These are phyloP conservation scores for Acorus gramineus DNA, from an alignment of 106 monocot genomes.

Conservation along the genomic window DNA sequence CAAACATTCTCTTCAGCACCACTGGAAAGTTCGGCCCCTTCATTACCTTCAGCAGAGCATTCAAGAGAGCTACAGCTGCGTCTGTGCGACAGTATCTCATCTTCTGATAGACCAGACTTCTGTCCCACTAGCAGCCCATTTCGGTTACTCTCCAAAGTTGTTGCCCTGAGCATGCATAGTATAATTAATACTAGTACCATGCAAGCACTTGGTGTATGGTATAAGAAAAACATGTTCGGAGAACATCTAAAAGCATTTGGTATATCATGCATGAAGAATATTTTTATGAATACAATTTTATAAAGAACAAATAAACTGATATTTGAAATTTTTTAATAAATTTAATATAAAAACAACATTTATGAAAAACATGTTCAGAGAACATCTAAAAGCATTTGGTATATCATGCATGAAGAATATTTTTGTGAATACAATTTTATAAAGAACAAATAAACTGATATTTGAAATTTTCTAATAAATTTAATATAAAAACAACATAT, in stretches of 20 bases:
- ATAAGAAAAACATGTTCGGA: background rate
- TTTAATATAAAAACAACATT: too few species aligned
- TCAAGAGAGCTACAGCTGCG: slow-evolving; percentile 49
- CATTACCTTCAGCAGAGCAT: slow-evolving; percentile 25
- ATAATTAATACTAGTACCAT: background rate
- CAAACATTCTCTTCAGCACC: slow-evolving; percentile 13
- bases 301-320: too few species aligned
- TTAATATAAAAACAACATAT: too few species aligned
- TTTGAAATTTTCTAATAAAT: too few species aligned
- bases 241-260: too few species aligned
- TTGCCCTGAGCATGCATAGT: slow-evolving; percentile 7
- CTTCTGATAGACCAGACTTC: slow-evolving; percentile 24
- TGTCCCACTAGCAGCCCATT: slow-evolving; percentile 13
- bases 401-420: too few species aligned
- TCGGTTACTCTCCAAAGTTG: slow-evolving; percentile 10
- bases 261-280: too few species aligned
- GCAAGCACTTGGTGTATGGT: background rate
- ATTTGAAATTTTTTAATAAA: too few species aligned
- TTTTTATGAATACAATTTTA: too few species aligned
- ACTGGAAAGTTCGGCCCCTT: slow-evolving; percentile 11
- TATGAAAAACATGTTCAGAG: background rate
- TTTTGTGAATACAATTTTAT: too few species aligned
- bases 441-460: too few species aligned
- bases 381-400: too few species aligned
- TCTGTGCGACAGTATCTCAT: slow-evolving; percentile 22